phyloP scores from a whole-genome alignment of 805 yeast species.

The Naumovozyma dairenensis region DNA sequence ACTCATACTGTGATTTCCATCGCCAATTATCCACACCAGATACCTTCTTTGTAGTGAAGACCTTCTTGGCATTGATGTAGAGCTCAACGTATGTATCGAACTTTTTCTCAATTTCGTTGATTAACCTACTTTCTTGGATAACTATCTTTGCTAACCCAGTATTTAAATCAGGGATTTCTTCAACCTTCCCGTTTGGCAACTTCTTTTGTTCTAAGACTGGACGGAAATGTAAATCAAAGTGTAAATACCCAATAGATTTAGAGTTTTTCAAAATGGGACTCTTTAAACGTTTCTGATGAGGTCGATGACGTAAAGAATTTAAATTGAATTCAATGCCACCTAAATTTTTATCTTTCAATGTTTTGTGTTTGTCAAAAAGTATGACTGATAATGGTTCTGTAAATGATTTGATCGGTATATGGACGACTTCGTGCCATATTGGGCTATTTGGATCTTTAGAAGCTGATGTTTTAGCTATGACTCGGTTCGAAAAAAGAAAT shows the following conservation, averaged over 20 bases:
- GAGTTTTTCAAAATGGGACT: conserved; percentile 65
- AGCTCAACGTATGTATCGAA: conserved; percentile 61
- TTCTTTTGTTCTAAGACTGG: conserved; percentile 54
- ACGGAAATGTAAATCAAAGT: conserved; percentile 59
- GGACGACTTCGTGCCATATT: conserved; percentile 72
- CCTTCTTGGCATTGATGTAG: conserved; percentile 48
- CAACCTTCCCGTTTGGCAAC: conserved; percentile 67
- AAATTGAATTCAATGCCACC: conserved; percentile 68
- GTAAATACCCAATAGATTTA: conserved; percentile 66
- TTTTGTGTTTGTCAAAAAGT: conserved; percentile 62
- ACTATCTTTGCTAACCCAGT: conserved; percentile 72
- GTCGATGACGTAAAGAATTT: conserved; percentile 47
- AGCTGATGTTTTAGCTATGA: conserved; percentile 56
- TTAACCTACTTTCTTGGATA: conserved; percentile 33
- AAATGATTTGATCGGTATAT: conserved; percentile 58
- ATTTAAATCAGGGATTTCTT: conserved; percentile 81
- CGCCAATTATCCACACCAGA: conserved; percentile 51
- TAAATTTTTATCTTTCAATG: conserved; percentile 60
- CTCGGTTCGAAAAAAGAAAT: conserved; percentile 47
- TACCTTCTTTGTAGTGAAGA: conserved; percentile 40
- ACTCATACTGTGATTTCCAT: conserved; percentile 54
- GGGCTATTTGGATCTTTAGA: conserved; percentile 58
- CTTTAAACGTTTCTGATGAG: conserved; percentile 37
- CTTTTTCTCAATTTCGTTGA: conserved; percentile 36
- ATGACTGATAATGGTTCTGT: conserved; percentile 71